A percentile compares a stretch with the other conserved stretches of the same genome.
phyloP scores from a whole-genome alignment of 441 rosid genomes.

The Flueggea neowawraea region DNA sequence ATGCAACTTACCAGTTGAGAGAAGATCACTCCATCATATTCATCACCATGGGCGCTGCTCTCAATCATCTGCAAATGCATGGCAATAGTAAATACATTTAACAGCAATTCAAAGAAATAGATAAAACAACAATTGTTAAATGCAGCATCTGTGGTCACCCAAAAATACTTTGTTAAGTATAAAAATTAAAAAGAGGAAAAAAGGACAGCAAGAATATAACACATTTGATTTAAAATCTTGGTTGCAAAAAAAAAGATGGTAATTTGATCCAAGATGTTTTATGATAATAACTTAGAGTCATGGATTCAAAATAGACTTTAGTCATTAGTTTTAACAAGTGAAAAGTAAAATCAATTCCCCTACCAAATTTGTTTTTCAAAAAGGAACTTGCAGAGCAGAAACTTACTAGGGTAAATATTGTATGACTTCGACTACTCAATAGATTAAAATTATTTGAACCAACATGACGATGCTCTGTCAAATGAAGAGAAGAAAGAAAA shows the following conservation, averaged over 20 bases:
- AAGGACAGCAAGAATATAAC: not conserved
- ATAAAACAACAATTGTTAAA: not conserved
- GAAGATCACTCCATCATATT: conserved; percentile 98
- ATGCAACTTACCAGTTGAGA: conserved; percentile 84
- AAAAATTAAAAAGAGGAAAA: not conserved
- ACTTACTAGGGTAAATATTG: conserved; percentile 90
- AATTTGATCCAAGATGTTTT: no score
- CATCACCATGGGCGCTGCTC: conserved; percentile 96
- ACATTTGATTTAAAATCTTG: no score
- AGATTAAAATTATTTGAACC: conserved; percentile 99
- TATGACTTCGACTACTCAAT: conserved; percentile 99
- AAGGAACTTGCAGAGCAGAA: not conserved
- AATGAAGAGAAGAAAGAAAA: not conserved
- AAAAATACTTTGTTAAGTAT: not conserved
- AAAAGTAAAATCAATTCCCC: conserved; percentile 1
- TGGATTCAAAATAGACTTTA: not conserved
- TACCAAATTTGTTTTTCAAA: not conserved
- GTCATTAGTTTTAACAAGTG: not conserved
- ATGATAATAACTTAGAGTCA: no score
- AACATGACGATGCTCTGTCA: conserved; percentile 98
- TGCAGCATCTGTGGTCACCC: not conserved
- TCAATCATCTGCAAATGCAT: conserved; percentile 86
- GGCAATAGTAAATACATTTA: conserved; percentile 12
- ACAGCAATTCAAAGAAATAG: conserved; percentile 2
- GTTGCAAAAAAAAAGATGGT: no score